Conservation (phyloP, 2,329 filamentous ascomycete species). For the Pseudophaeomoniella oleicola region DNA sequence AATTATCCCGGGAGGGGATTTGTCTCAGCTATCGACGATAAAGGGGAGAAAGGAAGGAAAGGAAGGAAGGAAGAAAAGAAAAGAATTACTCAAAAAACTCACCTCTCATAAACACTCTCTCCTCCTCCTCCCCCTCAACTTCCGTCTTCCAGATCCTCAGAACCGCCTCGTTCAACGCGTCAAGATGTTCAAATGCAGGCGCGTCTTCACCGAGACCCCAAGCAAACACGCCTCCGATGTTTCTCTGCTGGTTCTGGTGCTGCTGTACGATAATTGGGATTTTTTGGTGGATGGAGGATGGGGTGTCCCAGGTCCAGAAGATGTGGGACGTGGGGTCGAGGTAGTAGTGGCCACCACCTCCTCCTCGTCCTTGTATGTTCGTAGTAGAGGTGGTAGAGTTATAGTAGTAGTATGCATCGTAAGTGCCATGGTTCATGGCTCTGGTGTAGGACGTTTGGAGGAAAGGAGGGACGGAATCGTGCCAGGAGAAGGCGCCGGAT, state of each 20-base stretch:
- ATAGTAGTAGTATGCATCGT: no score
- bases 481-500: conserved; percentile 35
- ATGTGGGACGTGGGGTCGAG: conserved; percentile 44
- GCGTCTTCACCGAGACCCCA: conserved; percentile 59
- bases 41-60: no score
- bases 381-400: no score
- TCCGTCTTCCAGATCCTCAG: no score
- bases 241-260: no score
- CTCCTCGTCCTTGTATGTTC: no score
- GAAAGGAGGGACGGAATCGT: conserved; percentile 13
- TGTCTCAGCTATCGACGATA: no score
- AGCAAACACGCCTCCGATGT: conserved; percentile 57
- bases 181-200: not conserved
- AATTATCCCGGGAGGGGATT: no score
- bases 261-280: conserved; percentile 43
- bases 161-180: not conserved
- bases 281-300: conserved; percentile 45
- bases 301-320: conserved; percentile 65
- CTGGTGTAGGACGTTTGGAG: conserved; percentile 38
- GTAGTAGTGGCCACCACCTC: conserved; percentile 51
- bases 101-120: no score
- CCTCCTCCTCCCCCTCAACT: no score
- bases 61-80: no score
- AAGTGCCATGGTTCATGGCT: conserved; percentile 37
- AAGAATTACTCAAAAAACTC: no score